phyloP scores from a whole-genome alignment of 257 asterid genomes.

The Capsicum chinense region DNA sequence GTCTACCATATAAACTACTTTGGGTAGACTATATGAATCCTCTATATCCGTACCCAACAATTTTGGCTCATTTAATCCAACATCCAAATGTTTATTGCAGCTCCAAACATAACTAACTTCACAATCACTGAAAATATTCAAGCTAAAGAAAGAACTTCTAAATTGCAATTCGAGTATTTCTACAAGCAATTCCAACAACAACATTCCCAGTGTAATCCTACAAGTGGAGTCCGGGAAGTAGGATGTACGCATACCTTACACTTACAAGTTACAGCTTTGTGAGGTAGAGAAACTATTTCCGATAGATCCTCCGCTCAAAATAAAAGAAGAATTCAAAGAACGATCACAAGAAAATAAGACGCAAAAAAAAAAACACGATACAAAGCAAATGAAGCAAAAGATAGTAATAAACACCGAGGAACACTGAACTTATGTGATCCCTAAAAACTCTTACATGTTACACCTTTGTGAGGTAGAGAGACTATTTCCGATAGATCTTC shows the following conservation, averaged over 20 bases:
- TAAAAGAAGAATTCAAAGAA: not conserved
- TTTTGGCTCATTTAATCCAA: not conserved
- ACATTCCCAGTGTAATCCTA: not conserved
- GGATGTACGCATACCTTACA: not conserved
- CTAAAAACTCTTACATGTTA: too few relatives aligned
- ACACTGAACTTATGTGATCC: too few relatives aligned
- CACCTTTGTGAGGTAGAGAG: too few relatives aligned
- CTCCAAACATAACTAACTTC: not conserved
- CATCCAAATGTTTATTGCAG: not conserved
- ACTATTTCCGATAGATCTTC: too few relatives aligned
- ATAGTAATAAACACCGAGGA: too few relatives aligned
- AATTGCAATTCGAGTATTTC: slow-evolving; percentile 11
- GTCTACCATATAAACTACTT: not conserved
- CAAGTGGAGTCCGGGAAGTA: not conserved
- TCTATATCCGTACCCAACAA: not conserved
- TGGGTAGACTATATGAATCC: not conserved
- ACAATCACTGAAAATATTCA: not conserved
- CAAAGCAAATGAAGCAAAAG: too few relatives aligned
- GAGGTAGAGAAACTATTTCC: not conserved
- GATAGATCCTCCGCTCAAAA: not conserved
- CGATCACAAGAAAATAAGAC: not conserved
- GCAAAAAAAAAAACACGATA: not conserved
- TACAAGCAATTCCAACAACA: not conserved
- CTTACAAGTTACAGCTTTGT: too few relatives aligned
- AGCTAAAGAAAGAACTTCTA: not conserved